phyloP scores from a whole-genome alignment of 2,329 filamentous ascomycete genomes.

The Elsinoe arachidis region DNA sequence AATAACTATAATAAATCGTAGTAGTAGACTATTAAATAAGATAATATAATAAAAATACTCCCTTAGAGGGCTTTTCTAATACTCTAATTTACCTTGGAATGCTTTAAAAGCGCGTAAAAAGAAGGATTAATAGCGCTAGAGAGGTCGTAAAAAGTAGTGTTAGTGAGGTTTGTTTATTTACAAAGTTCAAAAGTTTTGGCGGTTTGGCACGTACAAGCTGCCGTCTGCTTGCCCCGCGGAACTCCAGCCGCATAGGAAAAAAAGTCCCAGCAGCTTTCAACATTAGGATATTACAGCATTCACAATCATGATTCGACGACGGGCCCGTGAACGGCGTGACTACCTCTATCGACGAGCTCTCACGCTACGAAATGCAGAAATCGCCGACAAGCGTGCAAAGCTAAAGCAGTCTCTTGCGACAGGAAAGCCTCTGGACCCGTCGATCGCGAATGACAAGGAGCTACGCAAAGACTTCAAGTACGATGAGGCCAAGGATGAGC shows the following conservation, averaged over 20 bases:
- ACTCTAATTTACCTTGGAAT: too few relatives aligned
- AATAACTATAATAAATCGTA: too few relatives aligned
- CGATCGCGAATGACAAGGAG: conserved; percentile 76
- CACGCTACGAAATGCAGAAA: conserved; percentile 81
- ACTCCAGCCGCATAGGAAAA: background rate
- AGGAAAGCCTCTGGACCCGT: conserved; percentile 73
- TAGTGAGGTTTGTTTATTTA: too few relatives aligned
- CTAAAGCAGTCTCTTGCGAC: conserved; percentile 78
- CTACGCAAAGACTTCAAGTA: conserved; percentile 86
- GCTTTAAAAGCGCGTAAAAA: too few relatives aligned
- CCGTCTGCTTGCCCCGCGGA: background rate
- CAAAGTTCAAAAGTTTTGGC: too few relatives aligned
- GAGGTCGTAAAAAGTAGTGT: too few relatives aligned
- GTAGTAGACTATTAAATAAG: too few relatives aligned
- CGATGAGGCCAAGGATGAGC: conserved; percentile 70
- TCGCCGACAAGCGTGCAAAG: conserved; percentile 81
- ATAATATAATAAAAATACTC: too few relatives aligned
- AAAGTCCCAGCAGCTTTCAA: background rate
- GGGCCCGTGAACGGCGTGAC: conserved; percentile 70
- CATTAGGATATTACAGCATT: background rate
- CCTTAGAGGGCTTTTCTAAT: too few relatives aligned
- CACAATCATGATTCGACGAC: conserved; percentile 50
- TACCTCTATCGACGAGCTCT: conserved; percentile 88
- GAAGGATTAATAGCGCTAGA: too few relatives aligned
- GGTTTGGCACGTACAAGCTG: too few relatives aligned